Conservation (phyloP, 2,329 filamentous ascomycete species). For the Diaporthe aspalathi region DNA sequence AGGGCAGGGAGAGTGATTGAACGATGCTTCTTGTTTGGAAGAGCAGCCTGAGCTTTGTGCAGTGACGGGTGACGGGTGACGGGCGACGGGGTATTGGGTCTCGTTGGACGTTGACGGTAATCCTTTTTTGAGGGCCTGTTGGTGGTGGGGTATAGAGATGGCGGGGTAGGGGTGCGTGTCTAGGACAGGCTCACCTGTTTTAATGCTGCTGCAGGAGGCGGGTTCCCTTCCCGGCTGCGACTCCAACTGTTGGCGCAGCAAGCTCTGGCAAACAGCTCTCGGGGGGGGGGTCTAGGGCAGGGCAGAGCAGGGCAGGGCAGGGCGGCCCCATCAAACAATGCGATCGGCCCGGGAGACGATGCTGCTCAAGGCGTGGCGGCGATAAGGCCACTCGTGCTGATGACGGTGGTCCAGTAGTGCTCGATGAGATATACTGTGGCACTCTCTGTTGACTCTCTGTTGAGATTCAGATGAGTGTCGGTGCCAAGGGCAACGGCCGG, state of each 20-base stretch:
- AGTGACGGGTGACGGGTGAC: no score
- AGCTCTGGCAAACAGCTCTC: conserved; percentile 17
- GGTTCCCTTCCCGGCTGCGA: not conserved
- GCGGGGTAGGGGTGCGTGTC: conserved; percentile 33
- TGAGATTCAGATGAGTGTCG: conserved; percentile 11
- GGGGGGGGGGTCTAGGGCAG: no score
- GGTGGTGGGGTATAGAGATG: conserved; percentile 30
- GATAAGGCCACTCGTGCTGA: not conserved
- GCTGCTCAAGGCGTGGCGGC: not conserved
- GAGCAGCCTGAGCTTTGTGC: conserved; percentile 25
- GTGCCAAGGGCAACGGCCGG: conserved; percentile 7
- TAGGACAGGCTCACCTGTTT: conserved; percentile 21
- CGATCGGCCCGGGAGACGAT: not conserved
- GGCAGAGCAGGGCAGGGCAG: not conserved
- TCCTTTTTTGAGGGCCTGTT: conserved; percentile 7
- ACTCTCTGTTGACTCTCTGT: conserved; percentile 4
- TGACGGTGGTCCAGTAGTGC: not conserved
- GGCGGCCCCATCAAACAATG: conserved; percentile 6
- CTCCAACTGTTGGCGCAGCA: not conserved
- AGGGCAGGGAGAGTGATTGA: not conserved
- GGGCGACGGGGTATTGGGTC: no score
- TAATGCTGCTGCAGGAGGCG: conserved; percentile 1
- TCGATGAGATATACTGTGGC: conserved; percentile 9
- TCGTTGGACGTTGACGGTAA: conserved; percentile 12
- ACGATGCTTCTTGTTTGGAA: conserved; percentile 15